Percentiles rank a stretch among this genome's conserved stretches.
Conservation (phyloP, 495 filamentous ascomycete species). For the Tuber borchii region DNA sequence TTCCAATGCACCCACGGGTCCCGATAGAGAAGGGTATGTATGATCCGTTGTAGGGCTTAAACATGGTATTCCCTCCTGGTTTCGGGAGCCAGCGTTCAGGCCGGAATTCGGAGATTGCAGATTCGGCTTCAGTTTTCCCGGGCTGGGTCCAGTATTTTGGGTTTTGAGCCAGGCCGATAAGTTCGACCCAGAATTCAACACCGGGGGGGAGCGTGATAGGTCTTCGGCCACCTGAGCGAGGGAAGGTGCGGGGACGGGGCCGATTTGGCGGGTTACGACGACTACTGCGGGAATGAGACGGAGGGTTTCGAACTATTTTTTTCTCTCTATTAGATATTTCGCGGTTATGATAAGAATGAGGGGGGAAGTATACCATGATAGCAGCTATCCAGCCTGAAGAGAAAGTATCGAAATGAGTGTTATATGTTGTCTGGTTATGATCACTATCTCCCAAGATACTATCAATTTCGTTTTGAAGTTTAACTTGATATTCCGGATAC, state of each 20-base stretch:
- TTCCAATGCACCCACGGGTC: slow-evolving; percentile 59
- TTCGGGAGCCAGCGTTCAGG: background rate
- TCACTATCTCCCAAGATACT: background rate
- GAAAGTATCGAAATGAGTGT: background rate
- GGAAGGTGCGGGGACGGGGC: background rate
- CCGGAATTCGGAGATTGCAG: background rate
- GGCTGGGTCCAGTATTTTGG: background rate
- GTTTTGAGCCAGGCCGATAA: background rate
- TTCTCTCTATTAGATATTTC: background rate
- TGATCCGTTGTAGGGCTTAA: background rate
- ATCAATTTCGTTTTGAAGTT: background rate
- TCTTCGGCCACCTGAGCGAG: background rate
- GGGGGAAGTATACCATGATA: background rate
- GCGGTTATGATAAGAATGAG: background rate
- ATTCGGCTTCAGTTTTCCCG: background rate
- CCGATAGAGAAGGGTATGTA: slow-evolving; percentile 71
- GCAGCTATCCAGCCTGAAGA: background rate
- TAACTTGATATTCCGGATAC: background rate
- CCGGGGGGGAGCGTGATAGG: background rate
- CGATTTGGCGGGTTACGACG: background rate
- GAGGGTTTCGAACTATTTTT: background rate
- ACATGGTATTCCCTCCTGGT: background rate
- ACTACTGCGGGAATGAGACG: background rate
- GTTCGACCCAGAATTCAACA: background rate
- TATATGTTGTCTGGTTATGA: background rate